Base-by-base conservation (phyloP, 2,329 filamentous ascomycete species). In the Dactylellina haptotyla region DNA sequence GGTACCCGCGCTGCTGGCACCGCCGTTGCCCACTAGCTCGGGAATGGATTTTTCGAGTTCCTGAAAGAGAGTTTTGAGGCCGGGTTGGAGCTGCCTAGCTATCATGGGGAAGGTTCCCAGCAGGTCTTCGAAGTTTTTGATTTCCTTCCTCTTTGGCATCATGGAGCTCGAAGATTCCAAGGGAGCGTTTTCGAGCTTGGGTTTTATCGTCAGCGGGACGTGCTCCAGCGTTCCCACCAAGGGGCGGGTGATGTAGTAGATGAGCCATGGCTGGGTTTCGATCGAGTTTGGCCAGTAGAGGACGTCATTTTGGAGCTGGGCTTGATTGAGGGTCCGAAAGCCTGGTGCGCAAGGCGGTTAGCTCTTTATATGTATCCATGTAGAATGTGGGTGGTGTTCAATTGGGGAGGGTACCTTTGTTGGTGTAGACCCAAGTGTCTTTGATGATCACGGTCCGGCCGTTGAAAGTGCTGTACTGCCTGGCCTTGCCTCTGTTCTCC, bases 21-120 rank as follows among this genome's bases (percentile, higher is more conserved):
- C 50, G 10, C 43, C 45, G 14, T 54, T 37, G 23, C 43, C 51
- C 9, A 23, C 56, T 1, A 73, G 56, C 26, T 73, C 69, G 23
- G 69, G 69, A 28, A 73, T 73, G 0, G 69, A 73, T 41, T 46
- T 87, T 87, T 88, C 89, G 80, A 99, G 98, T 77, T 98, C 93
- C 73, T 90, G 88, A 79, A 98, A 97, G 25, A 98, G 83, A 78
- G 89, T 89, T 79, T 99, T 94, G 32, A 99, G 82, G 0, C 95
- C 95, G 1, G 90, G 87, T 77, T 97, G 93, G 93, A 99, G 97
- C 81, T 99, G 95, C 71, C 92, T 87, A 23, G 93, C 93, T 77
- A 99, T 98, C 87, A 96, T 91, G 1, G 95, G 95, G 76, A 98
- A 99, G 77, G 93, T 88, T 76, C 91, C 91, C 43, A 99, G 85